Conservation (phyloP, 768 basidiomycete species). For the Leucocoprinus birnbaumii region DNA sequence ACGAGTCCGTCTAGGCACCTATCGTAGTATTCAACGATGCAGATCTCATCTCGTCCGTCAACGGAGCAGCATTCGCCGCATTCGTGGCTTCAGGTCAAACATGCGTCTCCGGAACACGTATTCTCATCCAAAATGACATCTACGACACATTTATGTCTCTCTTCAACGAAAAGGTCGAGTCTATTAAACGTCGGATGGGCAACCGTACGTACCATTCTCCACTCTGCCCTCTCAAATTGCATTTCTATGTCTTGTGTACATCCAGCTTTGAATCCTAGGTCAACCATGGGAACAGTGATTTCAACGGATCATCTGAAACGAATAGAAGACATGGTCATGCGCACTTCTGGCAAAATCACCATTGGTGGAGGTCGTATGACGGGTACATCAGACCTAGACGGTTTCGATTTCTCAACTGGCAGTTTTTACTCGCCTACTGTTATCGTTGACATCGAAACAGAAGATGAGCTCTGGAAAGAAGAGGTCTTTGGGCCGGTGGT, state of each 20-base stretch:
- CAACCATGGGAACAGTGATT: constrained; percentile 82
- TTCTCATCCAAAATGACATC: constrained; percentile 67
- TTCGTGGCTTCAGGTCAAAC: constrained; percentile 90
- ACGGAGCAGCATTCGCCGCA: constrained; percentile 79
- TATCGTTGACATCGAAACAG: constrained; percentile 50
- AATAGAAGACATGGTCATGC: constrained; percentile 54
- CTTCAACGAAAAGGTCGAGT: constrained; percentile 61
- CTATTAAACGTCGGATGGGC: constrained; percentile 71
- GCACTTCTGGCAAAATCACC: constrained; percentile 46
- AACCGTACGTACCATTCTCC: constrained; percentile 47
- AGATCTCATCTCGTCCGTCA: constrained; percentile 69
- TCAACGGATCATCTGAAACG: constrained; percentile 60
- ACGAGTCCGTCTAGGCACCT: constrained; percentile 53
- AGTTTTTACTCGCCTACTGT: constrained; percentile 83
- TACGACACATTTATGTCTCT: constrained; percentile 64
- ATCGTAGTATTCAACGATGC: constrained; percentile 80
- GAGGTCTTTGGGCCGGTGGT: constrained; percentile 89
- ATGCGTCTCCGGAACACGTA: constrained; percentile 87
- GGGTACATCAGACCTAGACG: constrained; percentile 63
- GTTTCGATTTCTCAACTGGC: constrained; percentile 67
- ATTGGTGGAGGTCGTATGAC: constrained; percentile 66
- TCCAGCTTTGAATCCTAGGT: constrained; percentile 64
- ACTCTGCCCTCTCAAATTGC: not conserved
- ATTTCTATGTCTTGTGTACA: not conserved
- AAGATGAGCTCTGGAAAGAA: constrained; percentile 74